Evolutionary conservation across 2,329 filamentous ascomycete genomes (phyloP), one percentile per base, ranked within the genome.

Genomic region (Coniochaeta prunicola): DNA sequence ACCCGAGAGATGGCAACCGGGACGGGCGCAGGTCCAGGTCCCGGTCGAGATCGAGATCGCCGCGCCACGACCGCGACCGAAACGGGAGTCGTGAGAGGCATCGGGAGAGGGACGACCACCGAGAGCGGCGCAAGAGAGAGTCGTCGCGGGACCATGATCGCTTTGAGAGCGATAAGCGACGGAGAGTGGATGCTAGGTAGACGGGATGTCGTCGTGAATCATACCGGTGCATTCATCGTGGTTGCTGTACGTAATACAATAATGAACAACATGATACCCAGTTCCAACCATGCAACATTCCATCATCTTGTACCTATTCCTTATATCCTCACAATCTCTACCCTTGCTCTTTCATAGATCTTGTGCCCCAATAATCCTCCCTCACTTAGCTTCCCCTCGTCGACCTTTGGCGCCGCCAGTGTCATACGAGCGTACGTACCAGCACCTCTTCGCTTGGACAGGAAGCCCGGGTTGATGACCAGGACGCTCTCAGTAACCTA

Each of bases 401-500:
- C 80, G 45, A 89, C 64, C 6, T 73, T 73, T 15, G 87, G 84
- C 1, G 90, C 86, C 63, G 90, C 82, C 7, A 97, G 75, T 21
- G 84, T 84, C 79, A 99, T 82, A 56, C 88, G 86, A 1, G 91
- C 90, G 71, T 89, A 97, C 0, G 92, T 96, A 6, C 94, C 94
- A 0, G 92, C 82, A 1, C 88, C 92, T 60, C 86, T 87, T 59
- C 90, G 85, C 74, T 96, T 97, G 17, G 91, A 94, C 34, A 96
- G 76, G 56, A 85, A 87, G 5, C 94, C 93, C 0, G 94, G 93
- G 71, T 99, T 99, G 68, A 99, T 88, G 13, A 92, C 86, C 7
- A 97, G 74, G 0, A 97, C 92, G 64, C 88, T 91, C 68, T 97
- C 91, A 12, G 97, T 87, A 45, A 97, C 91, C 92, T 96, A 65